Base-by-base conservation (phyloP, 2,329 filamentous ascomycete species). In the Elsinoe batatas region DNA sequence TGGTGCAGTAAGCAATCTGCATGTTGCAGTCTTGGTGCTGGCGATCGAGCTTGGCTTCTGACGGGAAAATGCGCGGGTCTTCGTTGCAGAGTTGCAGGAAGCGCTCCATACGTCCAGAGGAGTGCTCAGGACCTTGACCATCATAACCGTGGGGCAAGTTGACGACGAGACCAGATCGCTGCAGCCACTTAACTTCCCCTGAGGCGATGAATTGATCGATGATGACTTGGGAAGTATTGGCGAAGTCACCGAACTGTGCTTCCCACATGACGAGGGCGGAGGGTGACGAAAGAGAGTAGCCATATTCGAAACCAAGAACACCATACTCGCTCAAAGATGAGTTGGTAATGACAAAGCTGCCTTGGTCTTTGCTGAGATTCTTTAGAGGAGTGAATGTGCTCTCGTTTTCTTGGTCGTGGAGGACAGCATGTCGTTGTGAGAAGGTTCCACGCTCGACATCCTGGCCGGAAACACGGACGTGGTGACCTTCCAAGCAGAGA, bases 21-120 rank as follows among this genome's bases (percentile, higher is more conserved):
- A 98, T 95, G 77, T 98, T 98, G 80, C 90, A 95, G 76, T 98
- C 93, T 76, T 98, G 93, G 77, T 98, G 93, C 74, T 97, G 93
- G 64, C 93, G 89, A 56, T 94, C 85, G 59, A 97, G 82, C 79
- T 93, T 96, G 62, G 95, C 90, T 32, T 81, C 78, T 1, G 83
- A 79, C 54, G 93, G 93, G 84, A 90, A 98, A 65, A 93, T 81
- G 61, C 93, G 88, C 56, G 93, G 91, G 68, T 98, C 93, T 53
- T 98, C 93, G 74, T 97, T 97, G 75, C 87, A 93, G 58, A 98
- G 84, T 74, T 97, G 93, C 61, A 98, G 80, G 76, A 95, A 98
- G 67, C 93, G 87, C 77, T 98, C 93, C 74, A 98, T 87, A 71
- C 93, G 88, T 58, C 89, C 93, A 59, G 93, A 98, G 60, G 91